Percentiles rank a stretch among this genome's conserved stretches.
Conservation (phyloP, 192 early-diverging fungal genomes). For the Backusella macrospora region DNA sequence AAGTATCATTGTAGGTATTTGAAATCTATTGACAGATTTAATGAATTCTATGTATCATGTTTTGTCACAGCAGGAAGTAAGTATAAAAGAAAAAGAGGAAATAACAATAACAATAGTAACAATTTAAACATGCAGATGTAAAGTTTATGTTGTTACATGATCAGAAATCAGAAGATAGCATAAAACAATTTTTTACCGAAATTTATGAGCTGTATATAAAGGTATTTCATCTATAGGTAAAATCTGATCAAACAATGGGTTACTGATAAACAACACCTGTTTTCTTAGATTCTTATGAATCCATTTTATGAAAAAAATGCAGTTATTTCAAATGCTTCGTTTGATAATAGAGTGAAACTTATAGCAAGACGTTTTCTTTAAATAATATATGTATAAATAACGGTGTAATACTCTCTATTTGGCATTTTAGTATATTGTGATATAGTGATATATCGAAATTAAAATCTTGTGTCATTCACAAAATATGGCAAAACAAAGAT, state of each 20-base stretch:
- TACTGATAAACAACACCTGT: neutral
- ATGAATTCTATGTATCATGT: constrained; percentile 90
- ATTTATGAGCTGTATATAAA: constrained; percentile 86
- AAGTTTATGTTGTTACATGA: constrained; percentile 87
- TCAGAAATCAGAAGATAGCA: constrained; percentile 72
- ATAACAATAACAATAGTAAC: neutral
- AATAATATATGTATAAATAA: neutral
- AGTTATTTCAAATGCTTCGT: constrained; percentile 75
- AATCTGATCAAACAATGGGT: neutral
- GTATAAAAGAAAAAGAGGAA: constrained; percentile 1
- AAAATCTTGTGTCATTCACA: neutral
- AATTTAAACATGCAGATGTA: constrained; percentile 51
- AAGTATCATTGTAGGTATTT: constrained; percentile 68
- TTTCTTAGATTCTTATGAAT: constrained; percentile 74
- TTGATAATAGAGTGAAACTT: constrained; percentile 79
- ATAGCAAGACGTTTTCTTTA: constrained; percentile 79
- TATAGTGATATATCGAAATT: neutral
- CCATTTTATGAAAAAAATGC: constrained; percentile 88
- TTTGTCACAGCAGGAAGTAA: constrained; percentile 89
- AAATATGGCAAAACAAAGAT: neutral
- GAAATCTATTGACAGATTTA: constrained; percentile 93
- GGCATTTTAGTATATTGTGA: neutral
- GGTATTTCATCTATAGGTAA: constrained; percentile 47
- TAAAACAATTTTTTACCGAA: constrained; percentile 83
- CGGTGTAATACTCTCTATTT: neutral